Conservation (phyloP, 306 rosid species). For the Pueraria montana region DNA sequence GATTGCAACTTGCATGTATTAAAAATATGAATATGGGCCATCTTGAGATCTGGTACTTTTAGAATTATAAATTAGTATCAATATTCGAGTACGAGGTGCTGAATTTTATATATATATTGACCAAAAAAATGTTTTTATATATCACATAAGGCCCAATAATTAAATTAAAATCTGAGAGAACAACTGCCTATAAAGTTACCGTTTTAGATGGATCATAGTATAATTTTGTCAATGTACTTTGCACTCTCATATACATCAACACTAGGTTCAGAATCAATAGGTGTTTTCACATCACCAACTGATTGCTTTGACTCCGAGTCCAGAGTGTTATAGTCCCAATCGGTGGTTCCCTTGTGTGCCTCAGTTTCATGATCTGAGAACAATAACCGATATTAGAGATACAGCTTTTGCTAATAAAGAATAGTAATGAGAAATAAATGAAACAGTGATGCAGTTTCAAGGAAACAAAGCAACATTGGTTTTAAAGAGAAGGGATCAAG, state of each 20-base stretch:
- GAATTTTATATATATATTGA: no score
- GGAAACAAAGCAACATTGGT: not conserved
- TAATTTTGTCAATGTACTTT: not conserved
- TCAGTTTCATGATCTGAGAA: not conserved
- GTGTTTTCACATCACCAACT: slow-evolving; percentile 65
- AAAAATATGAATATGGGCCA: slow-evolving; percentile 22
- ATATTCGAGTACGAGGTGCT: slow-evolving; percentile 11
- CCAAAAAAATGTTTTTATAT: no score
- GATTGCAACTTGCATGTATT: slow-evolving; percentile 39
- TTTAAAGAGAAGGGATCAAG: not conserved
- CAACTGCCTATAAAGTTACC: no score
- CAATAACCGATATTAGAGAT: not conserved
- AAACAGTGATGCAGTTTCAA: not conserved
- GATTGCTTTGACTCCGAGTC: slow-evolving; percentile 52
- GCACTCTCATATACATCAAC: slow-evolving; percentile 31
- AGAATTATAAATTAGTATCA: not conserved
- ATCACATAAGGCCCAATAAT: no score
- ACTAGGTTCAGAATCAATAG: slow-evolving; percentile 55
- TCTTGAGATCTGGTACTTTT: slow-evolving; percentile 10
- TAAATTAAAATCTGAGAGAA: no score
- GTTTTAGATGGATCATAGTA: not conserved
- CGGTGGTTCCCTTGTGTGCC: no score
- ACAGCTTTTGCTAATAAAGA: no score
- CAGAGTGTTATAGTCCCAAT: slow-evolving; percentile 7
- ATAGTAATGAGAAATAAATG: no score